phyloP scores from a whole-genome alignment of 352 stramenopile genomes.

The Phytophthora nicotianae region DNA sequence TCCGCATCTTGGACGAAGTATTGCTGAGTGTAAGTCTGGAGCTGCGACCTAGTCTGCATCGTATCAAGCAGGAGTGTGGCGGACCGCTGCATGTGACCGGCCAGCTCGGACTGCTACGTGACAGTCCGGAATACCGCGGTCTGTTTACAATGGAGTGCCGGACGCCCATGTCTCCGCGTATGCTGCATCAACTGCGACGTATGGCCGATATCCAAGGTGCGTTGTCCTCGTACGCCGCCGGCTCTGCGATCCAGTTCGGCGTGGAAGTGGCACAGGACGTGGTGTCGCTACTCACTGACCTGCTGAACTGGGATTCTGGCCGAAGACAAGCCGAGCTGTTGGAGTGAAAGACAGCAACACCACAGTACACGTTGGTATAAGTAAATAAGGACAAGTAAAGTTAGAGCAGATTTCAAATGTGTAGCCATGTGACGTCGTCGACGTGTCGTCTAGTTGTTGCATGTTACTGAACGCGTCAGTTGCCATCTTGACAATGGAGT shows the following conservation, averaged over 20 bases:
- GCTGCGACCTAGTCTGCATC: constrained; percentile 54
- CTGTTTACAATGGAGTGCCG: constrained; percentile 65
- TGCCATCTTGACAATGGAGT: constrained; percentile 75
- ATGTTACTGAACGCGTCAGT: constrained; percentile 17
- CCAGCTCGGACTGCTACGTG: constrained; percentile 75
- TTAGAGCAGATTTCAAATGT: constrained; percentile 3
- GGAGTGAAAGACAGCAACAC: constrained; percentile 27
- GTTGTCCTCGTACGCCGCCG: constrained; percentile 62
- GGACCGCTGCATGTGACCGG: constrained; percentile 50
- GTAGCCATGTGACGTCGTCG: constrained; percentile 20
- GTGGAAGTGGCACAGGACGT: constrained; percentile 82
- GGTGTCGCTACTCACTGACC: constrained; percentile 63
- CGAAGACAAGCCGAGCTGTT: constrained; percentile 61
- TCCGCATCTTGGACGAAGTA: constrained; percentile 86
- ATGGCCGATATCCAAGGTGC: constrained; percentile 87
- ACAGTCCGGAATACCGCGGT: constrained; percentile 60
- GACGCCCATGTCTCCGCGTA: constrained; percentile 52
- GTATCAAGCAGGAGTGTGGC: constrained; percentile 52
- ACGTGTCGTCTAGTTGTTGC: constrained; percentile 9
- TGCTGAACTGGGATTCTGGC: constrained; percentile 71
- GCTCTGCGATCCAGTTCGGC: constrained; percentile 77
- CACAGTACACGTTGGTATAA: neutral
- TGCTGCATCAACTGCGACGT: constrained; percentile 62
- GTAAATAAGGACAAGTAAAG: constrained; percentile 17
- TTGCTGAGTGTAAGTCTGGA: constrained; percentile 76